Evolutionary conservation across 306 rosid genomes (phyloP).

Genomic region (Corylus heterophylla): DNA sequence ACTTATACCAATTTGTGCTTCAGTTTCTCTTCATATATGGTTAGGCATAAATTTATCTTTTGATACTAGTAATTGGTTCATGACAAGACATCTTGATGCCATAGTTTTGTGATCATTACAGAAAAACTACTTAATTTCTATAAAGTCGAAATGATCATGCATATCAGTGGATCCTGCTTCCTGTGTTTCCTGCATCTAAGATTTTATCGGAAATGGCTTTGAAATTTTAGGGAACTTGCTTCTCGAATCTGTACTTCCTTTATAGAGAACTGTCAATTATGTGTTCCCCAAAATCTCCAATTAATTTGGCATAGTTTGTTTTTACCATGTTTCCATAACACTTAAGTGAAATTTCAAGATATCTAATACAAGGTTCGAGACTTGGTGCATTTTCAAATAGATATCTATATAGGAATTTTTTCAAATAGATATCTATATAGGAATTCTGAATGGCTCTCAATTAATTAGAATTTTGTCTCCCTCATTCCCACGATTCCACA

Average conservation of each 20-base stretch:
- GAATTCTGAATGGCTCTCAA: background rate
- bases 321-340: background rate
- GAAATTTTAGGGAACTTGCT: constrained; percentile 9
- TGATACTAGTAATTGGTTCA: constrained; percentile 6
- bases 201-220: constrained; percentile 14
- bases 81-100: constrained; percentile 18
- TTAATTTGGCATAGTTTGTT: background rate
- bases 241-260: constrained; percentile 5
- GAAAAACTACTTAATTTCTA: constrained; percentile 4
- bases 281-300: background rate
- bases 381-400: background rate
- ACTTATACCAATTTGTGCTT: constrained; percentile 24
- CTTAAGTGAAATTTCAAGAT: constrained; percentile 8
- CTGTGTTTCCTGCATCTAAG: constrained; percentile 4
- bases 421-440: background rate
- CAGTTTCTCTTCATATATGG: constrained; percentile 12
- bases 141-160: background rate
- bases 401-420: background rate
- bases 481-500: background rate
- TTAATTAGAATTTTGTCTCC: background rate
- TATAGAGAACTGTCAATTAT: constrained; percentile 1
- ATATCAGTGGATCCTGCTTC: constrained; percentile 7
- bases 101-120: background rate
- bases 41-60: constrained; percentile 6
- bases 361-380: background rate